Conservation (phyloP, 2,329 filamentous ascomycete species). For the Clarireedia sp. region DNA sequence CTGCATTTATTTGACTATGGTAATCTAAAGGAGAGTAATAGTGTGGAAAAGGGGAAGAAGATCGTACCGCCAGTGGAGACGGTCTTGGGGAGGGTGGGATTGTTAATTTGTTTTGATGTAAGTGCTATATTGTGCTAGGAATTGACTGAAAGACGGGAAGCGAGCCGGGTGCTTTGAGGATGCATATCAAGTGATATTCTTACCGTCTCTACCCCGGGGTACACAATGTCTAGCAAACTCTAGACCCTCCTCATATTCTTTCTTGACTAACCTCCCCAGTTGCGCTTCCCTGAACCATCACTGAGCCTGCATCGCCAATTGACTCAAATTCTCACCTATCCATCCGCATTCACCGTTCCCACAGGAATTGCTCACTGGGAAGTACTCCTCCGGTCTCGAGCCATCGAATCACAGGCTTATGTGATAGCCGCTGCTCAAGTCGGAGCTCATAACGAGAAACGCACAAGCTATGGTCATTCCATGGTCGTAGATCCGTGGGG, state of each 20-base stretch:
- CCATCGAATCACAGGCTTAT: constrained; percentile 84
- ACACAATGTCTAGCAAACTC: not conserved
- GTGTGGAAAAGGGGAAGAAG: constrained; percentile 57
- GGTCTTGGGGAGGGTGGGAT: constrained; percentile 64
- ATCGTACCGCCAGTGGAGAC: constrained; percentile 67
- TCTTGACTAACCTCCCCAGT: constrained; percentile 27
- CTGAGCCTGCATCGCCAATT: constrained; percentile 56
- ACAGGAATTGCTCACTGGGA: constrained; percentile 87
- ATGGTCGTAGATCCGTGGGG: constrained; percentile 88
- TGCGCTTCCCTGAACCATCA: constrained; percentile 73
- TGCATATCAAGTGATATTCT: too few species aligned
- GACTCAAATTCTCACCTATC: constrained; percentile 76
- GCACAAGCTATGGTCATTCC: constrained; percentile 77
- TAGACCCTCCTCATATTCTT: too few species aligned
- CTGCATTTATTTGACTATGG: constrained; percentile 78
- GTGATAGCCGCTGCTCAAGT: constrained; percentile 80
- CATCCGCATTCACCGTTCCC: constrained; percentile 81
- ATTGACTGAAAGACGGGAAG: too few species aligned
- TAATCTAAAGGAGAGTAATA: constrained; percentile 54
- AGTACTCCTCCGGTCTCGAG: constrained; percentile 65
- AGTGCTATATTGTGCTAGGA: constrained; percentile 16
- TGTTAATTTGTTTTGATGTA: constrained; percentile 81
- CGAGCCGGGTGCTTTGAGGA: not conserved
- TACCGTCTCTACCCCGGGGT: too few species aligned
- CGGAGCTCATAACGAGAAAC: constrained; percentile 64